Conservation (phyloP, 2,329 filamentous ascomycete species). For the Neofusicoccum cordaticola region DNA sequence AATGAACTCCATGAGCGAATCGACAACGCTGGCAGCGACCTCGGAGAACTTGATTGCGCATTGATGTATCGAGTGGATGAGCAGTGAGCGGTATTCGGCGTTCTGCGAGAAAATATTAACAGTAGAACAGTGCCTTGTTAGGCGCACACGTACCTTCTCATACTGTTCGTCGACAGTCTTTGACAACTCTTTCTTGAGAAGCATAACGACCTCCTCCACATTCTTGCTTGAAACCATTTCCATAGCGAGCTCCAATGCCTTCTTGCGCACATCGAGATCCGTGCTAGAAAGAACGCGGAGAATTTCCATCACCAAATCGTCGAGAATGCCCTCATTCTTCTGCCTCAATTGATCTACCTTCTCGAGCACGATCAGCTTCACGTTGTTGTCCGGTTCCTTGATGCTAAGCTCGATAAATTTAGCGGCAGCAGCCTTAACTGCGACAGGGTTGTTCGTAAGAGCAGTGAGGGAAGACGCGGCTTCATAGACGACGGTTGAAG, state of each 20-base stretch:
- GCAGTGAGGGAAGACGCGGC: slow-evolving; percentile 92
- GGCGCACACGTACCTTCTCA: slow-evolving; percentile 61
- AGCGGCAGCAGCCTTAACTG: slow-evolving; percentile 90
- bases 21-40: slow-evolving; percentile 93
- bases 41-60: slow-evolving; percentile 99
- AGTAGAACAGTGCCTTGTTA: too few species aligned
- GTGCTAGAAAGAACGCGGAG: slow-evolving; percentile 90
- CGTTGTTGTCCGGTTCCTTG: slow-evolving; percentile 98
- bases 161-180: slow-evolving; percentile 99
- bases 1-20: slow-evolving; percentile 98
- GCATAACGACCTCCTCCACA: slow-evolving; percentile 91
- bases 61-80: slow-evolving; percentile 96
- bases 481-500: slow-evolving; percentile 95
- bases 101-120: slow-evolving; percentile 51
- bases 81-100: slow-evolving; percentile 85
- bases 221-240: slow-evolving; percentile 99
- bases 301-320: slow-evolving; percentile 96
- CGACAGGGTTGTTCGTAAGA: slow-evolving; percentile 92
- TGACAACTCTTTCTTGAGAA: slow-evolving; percentile 94
- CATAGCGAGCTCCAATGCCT: slow-evolving; percentile 83
- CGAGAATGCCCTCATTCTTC: slow-evolving; percentile 85
- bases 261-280: slow-evolving; percentile 91
- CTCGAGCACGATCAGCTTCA: slow-evolving; percentile 96
- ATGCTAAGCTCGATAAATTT: slow-evolving; percentile 98
- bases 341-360: slow-evolving; percentile 83